Evolutionary conservation across 176 grass and related monocot species (phyloP).

Genomic region (Musa acuminata): DNA sequence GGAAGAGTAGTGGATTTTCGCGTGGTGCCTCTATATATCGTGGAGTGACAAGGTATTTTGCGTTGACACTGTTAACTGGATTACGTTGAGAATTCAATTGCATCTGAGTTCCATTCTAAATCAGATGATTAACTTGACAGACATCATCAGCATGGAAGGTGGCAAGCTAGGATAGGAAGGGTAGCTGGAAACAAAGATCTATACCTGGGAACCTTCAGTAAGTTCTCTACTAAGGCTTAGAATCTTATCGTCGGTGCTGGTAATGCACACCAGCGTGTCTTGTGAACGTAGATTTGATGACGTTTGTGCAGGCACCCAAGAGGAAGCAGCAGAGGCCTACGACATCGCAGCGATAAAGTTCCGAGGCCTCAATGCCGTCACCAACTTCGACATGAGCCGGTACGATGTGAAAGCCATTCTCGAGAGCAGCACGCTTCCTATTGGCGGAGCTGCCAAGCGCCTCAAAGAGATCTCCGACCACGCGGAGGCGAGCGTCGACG

Average conservation of each 20-base stretch:
- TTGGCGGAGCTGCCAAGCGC: constrained; percentile 36
- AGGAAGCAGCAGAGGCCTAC: constrained; percentile 77
- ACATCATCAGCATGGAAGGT: constrained; percentile 80
- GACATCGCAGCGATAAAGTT: constrained; percentile 81
- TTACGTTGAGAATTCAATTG: no score
- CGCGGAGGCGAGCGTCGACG: constrained; percentile 18
- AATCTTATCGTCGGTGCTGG: no score
- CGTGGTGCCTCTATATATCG: constrained; percentile 67
- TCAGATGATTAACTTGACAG: constrained; percentile 17
- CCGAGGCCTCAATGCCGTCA: constrained; percentile 65
- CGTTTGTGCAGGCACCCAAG: constrained; percentile 47
- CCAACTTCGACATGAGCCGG: constrained; percentile 79
- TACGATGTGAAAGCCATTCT: constrained; percentile 75
- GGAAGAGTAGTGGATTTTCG: constrained; percentile 81
- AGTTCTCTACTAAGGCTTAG: constrained; percentile 1
- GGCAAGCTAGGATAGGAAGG: constrained; percentile 77
- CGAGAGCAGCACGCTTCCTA: constrained; percentile 44
- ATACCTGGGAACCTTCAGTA: constrained; percentile 74
- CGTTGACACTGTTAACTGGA: no score
- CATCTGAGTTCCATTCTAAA: no score
- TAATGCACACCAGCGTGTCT: no score
- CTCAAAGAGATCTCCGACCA: constrained; percentile 41
- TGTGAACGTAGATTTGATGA: no score
- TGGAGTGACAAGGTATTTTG: constrained; percentile 60
- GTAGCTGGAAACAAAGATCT: constrained; percentile 84